Base-by-base conservation (phyloP, 495 filamentous ascomycete species). In the Penicillium ochrochloron region DNA sequence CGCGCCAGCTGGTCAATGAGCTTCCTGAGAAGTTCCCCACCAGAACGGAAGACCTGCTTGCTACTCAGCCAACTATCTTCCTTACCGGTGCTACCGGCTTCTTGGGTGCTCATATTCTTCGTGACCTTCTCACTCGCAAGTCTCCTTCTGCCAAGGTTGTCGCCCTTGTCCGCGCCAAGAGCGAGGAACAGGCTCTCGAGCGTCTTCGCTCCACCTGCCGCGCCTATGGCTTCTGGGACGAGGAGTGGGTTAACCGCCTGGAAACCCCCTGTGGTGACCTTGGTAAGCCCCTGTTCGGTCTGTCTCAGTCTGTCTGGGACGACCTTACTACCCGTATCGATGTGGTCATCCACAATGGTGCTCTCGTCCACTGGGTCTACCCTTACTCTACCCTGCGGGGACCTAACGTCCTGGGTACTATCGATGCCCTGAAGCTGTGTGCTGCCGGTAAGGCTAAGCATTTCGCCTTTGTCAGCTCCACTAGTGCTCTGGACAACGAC, bases 41-140 rank as follows among this genome's bases (percentile, higher is more conserved):
- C 5, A 64, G 71, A 14, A 75, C 65, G 0, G 68, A 74, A 42
- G 41, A 68, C 10, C 68, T 77, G 67, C 71, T 69, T 19, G 48
- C 73, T 41, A 58, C 63, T 27, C 76, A 78, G 42, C 71, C 82
- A 6, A 93, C 88, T 0, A 80, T 94, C 21, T 89, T 99, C 71
- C 80, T 97, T 7, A 97, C 95, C 15, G 95, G 94, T 34, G 92
- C 90, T 0, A 97, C 95, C 35, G 94, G 94, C 10, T 98, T 97
- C 80, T 75, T 97, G 8, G 95, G 95, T 25, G 87, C 91, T 0
- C 94, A 91, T 64, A 84, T 97, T 25, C 80, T 98, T 8, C 83
- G 79, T 19, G 92, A 96, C 33, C 74, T 97, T 11, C 82, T 97
- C 0, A 80, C 82, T 14, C 82, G 90, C 39, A 80, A 78, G 34